Percentiles rank a stretch among this genome's conserved stretches.
Evolutionary conservation across 2,329 filamentous ascomycete genomes (phyloP).

Genomic region (Graphilbum sp.): DNA sequence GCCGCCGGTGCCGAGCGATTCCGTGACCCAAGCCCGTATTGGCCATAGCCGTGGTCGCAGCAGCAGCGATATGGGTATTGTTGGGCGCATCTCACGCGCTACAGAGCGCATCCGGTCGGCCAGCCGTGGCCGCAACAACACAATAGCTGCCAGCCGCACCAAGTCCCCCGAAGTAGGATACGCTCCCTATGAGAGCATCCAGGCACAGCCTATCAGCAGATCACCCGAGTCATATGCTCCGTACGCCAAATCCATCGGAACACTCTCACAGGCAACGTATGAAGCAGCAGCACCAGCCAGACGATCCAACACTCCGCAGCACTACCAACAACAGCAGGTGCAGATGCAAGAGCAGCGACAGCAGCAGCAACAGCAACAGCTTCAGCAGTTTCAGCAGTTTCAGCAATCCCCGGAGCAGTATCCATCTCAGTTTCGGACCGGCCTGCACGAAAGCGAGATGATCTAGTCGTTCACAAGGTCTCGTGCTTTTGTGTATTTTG

Average conservation of each 20-base stretch:
- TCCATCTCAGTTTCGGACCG: conserved; percentile 27
- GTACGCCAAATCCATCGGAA: no score
- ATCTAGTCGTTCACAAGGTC: no score
- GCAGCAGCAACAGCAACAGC: conserved; percentile 15
- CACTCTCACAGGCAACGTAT: no score
- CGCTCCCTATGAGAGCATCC: conserved; percentile 23
- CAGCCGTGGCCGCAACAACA: conserved; percentile 36
- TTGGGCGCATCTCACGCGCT: conserved; percentile 37
- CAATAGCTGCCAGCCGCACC: conserved; percentile 16
- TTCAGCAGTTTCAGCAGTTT: conserved; percentile 15
- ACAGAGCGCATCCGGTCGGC: conserved; percentile 44
- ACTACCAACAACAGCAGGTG: conserved; percentile 2
- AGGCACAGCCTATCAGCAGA: conserved; percentile 16
- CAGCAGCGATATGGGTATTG: conserved; percentile 32
- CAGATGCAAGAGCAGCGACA: conserved; percentile 10
- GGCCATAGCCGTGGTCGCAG: conserved; percentile 42
- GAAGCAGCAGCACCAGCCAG: no score
- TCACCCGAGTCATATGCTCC: conserved; percentile 16
- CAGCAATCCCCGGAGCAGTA: conserved; percentile 9
- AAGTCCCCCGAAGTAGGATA: conserved; percentile 20
- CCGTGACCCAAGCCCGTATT: conserved; percentile 13
- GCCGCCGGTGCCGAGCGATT: neutral
- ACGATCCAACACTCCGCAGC: conserved; percentile 19
- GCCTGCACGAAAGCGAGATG: conserved; percentile 38
- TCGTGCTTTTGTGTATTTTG: no score